Evolutionary conservation across 2,329 filamentous ascomycete species (phyloP).

Genomic region (Lasiodiplodia sp.): DNA sequence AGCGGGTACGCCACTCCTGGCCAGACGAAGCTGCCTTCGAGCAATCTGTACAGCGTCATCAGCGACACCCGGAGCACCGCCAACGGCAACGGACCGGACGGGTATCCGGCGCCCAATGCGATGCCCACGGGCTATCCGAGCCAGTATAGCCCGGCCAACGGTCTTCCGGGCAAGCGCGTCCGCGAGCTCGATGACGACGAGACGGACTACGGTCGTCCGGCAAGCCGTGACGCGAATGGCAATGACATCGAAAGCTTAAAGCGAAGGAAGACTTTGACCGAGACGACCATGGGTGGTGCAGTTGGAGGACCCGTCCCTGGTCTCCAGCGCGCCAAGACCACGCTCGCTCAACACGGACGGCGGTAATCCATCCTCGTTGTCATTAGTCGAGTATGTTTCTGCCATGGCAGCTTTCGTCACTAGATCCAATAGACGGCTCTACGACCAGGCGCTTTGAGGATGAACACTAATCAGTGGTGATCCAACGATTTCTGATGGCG

Average conservation of each 20-base stretch:
- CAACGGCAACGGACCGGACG: conserved; percentile 73
- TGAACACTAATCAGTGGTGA: conserved; percentile 28
- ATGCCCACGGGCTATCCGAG: conserved; percentile 68
- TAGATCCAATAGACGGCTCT: conserved; percentile 31
- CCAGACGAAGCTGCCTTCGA: conserved; percentile 71
- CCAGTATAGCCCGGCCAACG: conserved; percentile 71
- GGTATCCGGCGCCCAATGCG: conserved; percentile 73
- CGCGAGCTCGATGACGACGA: conserved; percentile 68
- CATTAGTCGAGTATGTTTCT: conserved; percentile 18
- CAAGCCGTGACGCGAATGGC: conserved; percentile 60
- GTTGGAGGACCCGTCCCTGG: conserved; percentile 43
- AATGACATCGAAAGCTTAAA: conserved; percentile 72
- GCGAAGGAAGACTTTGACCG: conserved; percentile 78
- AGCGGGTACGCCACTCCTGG: conserved; percentile 81
- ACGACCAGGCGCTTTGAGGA: conserved; percentile 24
- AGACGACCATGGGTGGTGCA: conserved; percentile 58
- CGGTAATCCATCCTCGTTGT: conserved; percentile 16
- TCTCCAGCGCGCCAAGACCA: conserved; percentile 28
- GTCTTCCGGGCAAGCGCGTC: conserved; percentile 66
- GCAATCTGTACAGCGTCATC: conserved; percentile 89
- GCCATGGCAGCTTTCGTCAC: conserved; percentile 29
- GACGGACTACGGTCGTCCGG: conserved; percentile 71
- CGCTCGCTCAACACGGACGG: conserved; percentile 29
- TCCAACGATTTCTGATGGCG: conserved; percentile 2
- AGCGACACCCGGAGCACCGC: conserved; percentile 75